Evolutionary conservation across 176 grass and related monocot genomes (phyloP), one percentile per base, ranked within the genome.

Genomic region (Aegilops umbellulata): DNA sequence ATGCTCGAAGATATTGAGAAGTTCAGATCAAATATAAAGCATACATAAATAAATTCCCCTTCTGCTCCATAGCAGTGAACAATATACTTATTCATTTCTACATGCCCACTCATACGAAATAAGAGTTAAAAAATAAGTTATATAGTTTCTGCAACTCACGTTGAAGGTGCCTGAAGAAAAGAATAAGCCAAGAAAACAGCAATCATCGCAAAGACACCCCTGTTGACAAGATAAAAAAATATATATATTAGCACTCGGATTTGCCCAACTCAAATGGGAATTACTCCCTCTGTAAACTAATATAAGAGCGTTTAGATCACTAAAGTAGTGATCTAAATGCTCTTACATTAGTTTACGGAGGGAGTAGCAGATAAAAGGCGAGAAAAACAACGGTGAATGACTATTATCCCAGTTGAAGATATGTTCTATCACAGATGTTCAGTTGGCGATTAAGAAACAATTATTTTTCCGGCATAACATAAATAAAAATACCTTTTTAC

Each of bases 151-250:
- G 34, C 46, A 86, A 88, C 90, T 96, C 81, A 99, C 97, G 97
- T 99, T 60, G 94, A 99, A 94, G 97, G 94, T 67, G 97, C 97
- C 87, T 99, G 97, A 80, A 99, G 94, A 86, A 93, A 99, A 24
- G 97, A 99, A 89, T 99, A 99, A 86, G 94, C 97, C 82, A 99
- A 86, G 89, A 94, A 96, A 39, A 99, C 97, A 36, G 88, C 94
- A 84, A 99, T 91, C 97, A 99, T 99, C 35, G 97, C 97, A 30
- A 93, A 99, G 55, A 99, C 94, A 67, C 97, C 97, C 92, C 97
- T 96, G 65, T 84, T 82, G 23, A 87, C 19, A 84, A 68, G 60
- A 75, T 14, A 74, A 55, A 66, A 55, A 66, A 41, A 35, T 26
- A 75, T 23, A 80, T 84, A 80, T 20, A 80, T 84, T 4, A 91